Conservation (phyloP, 306 rosid species). For the Lathyrus aphaca region DNA sequence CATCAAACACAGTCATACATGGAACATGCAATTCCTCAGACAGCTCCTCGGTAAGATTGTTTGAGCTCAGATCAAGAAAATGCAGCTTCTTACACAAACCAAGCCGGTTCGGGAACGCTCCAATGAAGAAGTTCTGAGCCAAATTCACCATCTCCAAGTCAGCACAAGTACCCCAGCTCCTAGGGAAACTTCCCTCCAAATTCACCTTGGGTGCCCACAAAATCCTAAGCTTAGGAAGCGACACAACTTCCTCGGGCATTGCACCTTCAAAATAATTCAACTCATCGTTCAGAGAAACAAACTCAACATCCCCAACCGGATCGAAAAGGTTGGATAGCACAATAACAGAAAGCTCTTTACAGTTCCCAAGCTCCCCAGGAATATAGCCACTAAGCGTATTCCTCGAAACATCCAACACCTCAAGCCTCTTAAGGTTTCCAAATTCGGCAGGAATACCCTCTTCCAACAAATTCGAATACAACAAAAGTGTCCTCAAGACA, state of each 20-base stretch:
- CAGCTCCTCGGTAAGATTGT: conserved; percentile 69
- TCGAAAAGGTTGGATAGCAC: conserved; percentile 76
- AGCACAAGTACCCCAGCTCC: conserved; percentile 67
- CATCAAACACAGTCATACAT: conserved; percentile 78
- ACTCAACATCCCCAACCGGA: conserved; percentile 46
- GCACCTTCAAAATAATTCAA: conserved; percentile 77
- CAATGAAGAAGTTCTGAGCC: conserved; percentile 65
- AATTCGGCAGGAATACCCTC: conserved; percentile 68
- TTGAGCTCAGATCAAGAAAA: conserved; percentile 72
- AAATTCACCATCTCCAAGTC: conserved; percentile 77
- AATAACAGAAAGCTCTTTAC: conserved; percentile 64
- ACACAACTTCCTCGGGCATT: conserved; percentile 57
- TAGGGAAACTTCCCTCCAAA: conserved; percentile 62
- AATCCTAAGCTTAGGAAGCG: conserved; percentile 74
- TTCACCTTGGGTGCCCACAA: conserved; percentile 86
- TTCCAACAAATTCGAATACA: conserved; percentile 75
- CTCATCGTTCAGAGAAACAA: conserved; percentile 50
- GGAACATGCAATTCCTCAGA: conserved; percentile 59
- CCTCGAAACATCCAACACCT: conserved; percentile 85
- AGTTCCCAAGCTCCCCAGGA: conserved; percentile 72
- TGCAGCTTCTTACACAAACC: conserved; percentile 64
- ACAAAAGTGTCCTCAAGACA: conserved; percentile 57
- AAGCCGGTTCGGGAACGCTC: conserved; percentile 61
- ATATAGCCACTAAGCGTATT: conserved; percentile 71
- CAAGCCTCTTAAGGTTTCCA: conserved; percentile 62